Percentiles rank a stretch among this genome's conserved stretches.
These are phyloP conservation scores for Aureobasidium sp. DNA, from an alignment of 2,329 filamentous ascomycete species.

Conservation along the genomic window DNA sequence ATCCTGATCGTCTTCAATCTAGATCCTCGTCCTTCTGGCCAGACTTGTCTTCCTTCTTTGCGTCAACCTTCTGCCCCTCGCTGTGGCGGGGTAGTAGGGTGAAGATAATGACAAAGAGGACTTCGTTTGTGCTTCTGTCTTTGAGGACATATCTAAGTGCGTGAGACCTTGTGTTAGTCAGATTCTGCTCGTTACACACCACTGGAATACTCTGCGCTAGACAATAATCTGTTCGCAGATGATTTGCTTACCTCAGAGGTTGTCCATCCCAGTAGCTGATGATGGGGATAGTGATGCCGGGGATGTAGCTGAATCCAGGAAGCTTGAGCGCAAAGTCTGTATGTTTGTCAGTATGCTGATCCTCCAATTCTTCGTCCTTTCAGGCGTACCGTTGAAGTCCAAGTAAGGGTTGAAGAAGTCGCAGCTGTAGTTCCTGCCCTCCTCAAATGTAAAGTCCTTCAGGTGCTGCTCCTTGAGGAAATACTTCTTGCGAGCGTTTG, in stretches of 20 bases:
- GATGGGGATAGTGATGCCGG: slow-evolving; percentile 64
- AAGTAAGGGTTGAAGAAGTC: slow-evolving; percentile 91
- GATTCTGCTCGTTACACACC: slow-evolving; percentile 2
- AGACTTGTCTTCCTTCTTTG: slow-evolving; percentile 4
- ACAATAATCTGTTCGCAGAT: slow-evolving; percentile 1
- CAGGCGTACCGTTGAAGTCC: slow-evolving; percentile 60
- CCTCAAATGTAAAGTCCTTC: slow-evolving; percentile 52
- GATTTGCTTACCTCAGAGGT: slow-evolving; percentile 54
- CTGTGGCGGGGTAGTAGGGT: slow-evolving; percentile 63
- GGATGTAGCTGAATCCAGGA: slow-evolving; percentile 44
- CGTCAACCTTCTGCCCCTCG: slow-evolving; percentile 24
- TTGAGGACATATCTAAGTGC: slow-evolving; percentile 86
- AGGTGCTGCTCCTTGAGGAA: slow-evolving; percentile 50
- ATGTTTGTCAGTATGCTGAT: background rate
- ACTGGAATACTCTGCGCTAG: background rate
- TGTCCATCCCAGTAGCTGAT: slow-evolving; percentile 76
- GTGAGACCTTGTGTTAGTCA: slow-evolving; percentile 55
- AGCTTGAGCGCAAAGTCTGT: slow-evolving; percentile 59
- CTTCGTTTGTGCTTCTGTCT: slow-evolving; percentile 61
- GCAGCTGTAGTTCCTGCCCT: slow-evolving; percentile 50
- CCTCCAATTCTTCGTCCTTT: background rate
- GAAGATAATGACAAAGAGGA: slow-evolving; percentile 76
- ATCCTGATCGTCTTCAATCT: background rate
- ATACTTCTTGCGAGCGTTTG: slow-evolving; percentile 47
- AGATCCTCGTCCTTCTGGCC: background rate